phyloP scores from a whole-genome alignment of 2,329 filamentous ascomycete species.

The Ceratocystis cacaofunesta region DNA sequence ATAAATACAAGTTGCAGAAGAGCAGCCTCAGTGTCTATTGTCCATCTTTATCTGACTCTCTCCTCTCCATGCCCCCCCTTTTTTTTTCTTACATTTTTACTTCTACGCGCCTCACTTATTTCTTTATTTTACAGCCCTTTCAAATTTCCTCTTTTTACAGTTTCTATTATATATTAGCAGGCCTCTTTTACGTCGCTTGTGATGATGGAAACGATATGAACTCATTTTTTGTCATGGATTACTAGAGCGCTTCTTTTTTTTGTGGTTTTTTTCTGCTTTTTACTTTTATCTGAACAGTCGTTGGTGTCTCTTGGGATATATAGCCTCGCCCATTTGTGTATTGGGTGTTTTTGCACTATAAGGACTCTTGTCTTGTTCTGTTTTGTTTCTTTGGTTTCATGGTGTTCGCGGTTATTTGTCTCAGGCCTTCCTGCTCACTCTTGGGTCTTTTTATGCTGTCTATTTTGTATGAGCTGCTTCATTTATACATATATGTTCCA shows the following conservation, averaged over 20 bases:
- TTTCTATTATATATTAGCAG: background rate
- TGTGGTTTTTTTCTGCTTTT: conserved; percentile 2
- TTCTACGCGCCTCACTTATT: background rate
- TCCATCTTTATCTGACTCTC: background rate
- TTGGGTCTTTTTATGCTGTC: conserved; percentile 4
- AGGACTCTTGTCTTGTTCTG: background rate
- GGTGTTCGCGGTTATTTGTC: background rate
- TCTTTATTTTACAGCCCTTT: background rate
- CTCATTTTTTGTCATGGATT: conserved; percentile 4
- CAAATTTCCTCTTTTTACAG: background rate
- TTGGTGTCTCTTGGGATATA: background rate
- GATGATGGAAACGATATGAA: conserved; percentile 12
- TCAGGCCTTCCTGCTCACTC: background rate
- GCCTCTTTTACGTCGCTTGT: background rate
- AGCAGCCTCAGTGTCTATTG: background rate
- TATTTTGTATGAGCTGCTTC: conserved; percentile 6
- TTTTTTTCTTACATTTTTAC: background rate
- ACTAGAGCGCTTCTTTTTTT: conserved; percentile 11
- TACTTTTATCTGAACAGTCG: background rate
- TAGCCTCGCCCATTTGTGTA: background rate
- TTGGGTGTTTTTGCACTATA: background rate
- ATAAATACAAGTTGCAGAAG: background rate
- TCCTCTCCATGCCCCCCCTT: background rate
- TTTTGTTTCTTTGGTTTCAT: background rate
- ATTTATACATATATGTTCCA: conserved; percentile 7